These are phyloP conservation scores for Cynara cardunculus DNA, from an alignment of 129 eudicot genomes.

Conservation along the genomic window DNA sequence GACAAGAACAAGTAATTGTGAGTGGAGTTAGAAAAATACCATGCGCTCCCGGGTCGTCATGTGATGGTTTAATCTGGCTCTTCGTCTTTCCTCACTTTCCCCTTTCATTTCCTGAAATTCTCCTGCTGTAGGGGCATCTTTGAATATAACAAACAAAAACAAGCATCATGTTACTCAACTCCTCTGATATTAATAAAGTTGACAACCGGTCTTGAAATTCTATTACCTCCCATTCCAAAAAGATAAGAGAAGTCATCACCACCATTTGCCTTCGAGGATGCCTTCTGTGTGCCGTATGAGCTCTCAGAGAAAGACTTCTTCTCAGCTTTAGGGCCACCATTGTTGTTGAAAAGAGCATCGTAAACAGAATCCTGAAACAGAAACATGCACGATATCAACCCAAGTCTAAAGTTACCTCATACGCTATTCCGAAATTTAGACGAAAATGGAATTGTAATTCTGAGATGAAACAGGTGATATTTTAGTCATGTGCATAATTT, in stretches of 20 bases:
- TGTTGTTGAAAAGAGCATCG: constrained; percentile 48
- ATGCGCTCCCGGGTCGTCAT: constrained; percentile 56
- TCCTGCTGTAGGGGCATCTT: constrained; percentile 60
- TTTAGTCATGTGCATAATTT: neutral
- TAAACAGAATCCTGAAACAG: constrained; percentile 52
- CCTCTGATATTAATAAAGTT: neutral
- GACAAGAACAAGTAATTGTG: neutral
- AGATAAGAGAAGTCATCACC: constrained; percentile 62
- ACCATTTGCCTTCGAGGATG: constrained; percentile 22
- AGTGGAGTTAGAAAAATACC: constrained; percentile 39
- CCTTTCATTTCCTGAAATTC: constrained; percentile 78
- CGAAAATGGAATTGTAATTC: neutral
- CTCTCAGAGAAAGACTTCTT: constrained; percentile 20
- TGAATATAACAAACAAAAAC: constrained; percentile 20
- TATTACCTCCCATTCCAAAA: constrained; percentile 74
- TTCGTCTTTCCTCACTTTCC: constrained; percentile 83
- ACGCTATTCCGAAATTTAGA: neutral
- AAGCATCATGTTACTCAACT: neutral
- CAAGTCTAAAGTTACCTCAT: neutral
- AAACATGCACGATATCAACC: neutral
- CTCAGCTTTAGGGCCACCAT: constrained; percentile 28
- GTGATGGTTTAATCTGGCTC: constrained; percentile 67
- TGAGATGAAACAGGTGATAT: neutral
- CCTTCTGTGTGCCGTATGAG: constrained; percentile 29
- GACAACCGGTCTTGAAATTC: neutral